Conservation (phyloP, 306 rosid genomes). For the Cicer chorassanicum region DNA sequence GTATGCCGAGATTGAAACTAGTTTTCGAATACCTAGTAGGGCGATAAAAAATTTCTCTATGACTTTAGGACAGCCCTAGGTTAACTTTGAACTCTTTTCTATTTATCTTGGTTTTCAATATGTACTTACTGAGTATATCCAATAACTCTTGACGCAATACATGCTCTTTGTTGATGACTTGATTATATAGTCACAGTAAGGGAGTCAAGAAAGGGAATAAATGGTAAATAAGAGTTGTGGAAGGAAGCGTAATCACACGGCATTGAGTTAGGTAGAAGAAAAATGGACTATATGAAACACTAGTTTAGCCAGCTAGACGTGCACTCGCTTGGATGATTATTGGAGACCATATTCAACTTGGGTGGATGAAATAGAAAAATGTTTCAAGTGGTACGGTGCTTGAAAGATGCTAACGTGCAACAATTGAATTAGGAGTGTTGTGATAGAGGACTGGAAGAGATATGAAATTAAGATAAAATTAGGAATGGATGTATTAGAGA, state of each 20-base stretch:
- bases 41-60: not conserved
- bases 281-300: no score
- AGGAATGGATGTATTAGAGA: no score
- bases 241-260: not conserved
- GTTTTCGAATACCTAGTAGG: not conserved
- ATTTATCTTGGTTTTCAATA: not conserved
- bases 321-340: no score
- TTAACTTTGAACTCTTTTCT: not conserved
- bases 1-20: constrained; percentile 8
- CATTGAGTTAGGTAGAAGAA: not conserved
- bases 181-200: not conserved
- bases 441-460: no score
- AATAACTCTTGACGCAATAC: not conserved
- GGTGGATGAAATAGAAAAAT: no score
- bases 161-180: not conserved
- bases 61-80: not conserved
- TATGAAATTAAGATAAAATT: no score
- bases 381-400: no score
- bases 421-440: no score
- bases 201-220: not conserved
- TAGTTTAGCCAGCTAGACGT: no score
- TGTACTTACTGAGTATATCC: constrained; percentile 2
- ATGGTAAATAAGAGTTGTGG: constrained; percentile 2
- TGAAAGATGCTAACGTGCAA: no score
- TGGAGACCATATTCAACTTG: no score